These are phyloP conservation scores for Pseudevernia furfuracea DNA, from an alignment of 495 filamentous ascomycete genomes.

Conservation along the genomic window DNA sequence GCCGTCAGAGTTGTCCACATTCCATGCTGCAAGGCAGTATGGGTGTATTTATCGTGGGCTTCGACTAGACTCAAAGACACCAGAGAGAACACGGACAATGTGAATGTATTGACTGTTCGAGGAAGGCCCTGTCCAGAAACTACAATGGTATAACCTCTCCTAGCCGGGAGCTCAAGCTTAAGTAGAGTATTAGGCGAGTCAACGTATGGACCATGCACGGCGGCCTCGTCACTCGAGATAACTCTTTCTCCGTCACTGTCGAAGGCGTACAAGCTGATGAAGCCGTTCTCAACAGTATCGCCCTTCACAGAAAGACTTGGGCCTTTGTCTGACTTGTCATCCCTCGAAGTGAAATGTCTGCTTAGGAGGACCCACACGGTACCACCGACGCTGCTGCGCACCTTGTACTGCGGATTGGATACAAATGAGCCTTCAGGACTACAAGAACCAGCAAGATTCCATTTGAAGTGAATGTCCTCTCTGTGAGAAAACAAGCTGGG, in stretches of 20 bases:
- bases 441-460: constrained; percentile 60
- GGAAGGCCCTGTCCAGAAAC: constrained; percentile 71
- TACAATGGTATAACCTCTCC: constrained; percentile 64
- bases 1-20: constrained; percentile 72
- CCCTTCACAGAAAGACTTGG: constrained; percentile 30
- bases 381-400: constrained; percentile 49
- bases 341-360: constrained; percentile 69
- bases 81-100: constrained; percentile 70
- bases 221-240: constrained; percentile 57
- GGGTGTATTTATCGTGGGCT: constrained; percentile 50
- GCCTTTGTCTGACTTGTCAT: constrained; percentile 4
- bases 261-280: constrained; percentile 81
- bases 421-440: constrained; percentile 56
- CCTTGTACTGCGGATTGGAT: constrained; percentile 74
- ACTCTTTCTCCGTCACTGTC: constrained; percentile 64
- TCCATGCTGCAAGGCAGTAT: constrained; percentile 46
- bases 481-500: constrained; percentile 71
- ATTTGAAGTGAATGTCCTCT: constrained; percentile 84
- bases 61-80: constrained; percentile 49
- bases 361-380: constrained; percentile 77
- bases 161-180: constrained; percentile 55
- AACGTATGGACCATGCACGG: constrained; percentile 72
- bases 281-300: constrained; percentile 43
- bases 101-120: constrained; percentile 64
- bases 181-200: constrained; percentile 90